Base-by-base conservation (phyloP, 345 rosid genomes). In the Eucalyptus paniculata region DNA sequence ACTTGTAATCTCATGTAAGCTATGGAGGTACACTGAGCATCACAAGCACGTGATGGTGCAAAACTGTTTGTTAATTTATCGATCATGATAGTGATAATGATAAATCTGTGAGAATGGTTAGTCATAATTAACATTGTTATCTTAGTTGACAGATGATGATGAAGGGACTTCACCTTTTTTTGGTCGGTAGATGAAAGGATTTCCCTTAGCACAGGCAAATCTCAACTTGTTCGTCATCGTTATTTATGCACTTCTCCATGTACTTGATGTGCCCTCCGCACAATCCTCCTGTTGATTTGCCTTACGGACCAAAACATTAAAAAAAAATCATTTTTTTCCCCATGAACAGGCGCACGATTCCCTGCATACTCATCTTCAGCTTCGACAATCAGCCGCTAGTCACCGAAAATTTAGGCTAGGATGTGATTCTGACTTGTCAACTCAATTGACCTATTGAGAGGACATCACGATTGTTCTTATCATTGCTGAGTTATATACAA, bases 401-500 rank as follows among this genome's bases (percentile, higher is more conserved):
- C 80, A 34, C 45, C 26, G 82, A 37, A 65, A 72, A 37, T 19
- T 37, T 72, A 37, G 45, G 26, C 4, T 37, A 10, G 28, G 15
- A 72, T 72, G 24, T 11, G 12, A 72, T 72, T 19, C 82, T 56
- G 13, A 72, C 45, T 21, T 19, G 15, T 19, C 13, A 37, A 67
- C 21, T 40, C 26, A 1, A 10, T 69, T 11, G 8, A 72, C 45
- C 44, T 72, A 34, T 72, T 9, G 8, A 19, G 44, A 34, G 82
- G 44, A 72, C 10, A 32, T 17, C 13, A 1, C 7, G 7, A 32
- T 69, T 3, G 23, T 50, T 50, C 51, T 14, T 50, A 45, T 49
- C 16, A 49, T 49, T 13, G 50, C 0, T 49, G 16, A 2, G 2
- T 49, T 49, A 49, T 49, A 2, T 49, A 49, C 0, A 13, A 49